Evolutionary conservation across 2,329 filamentous ascomycete genomes (phyloP), one percentile per base, ranked within the genome.

Genomic region (Escovopsis sp.): DNA sequence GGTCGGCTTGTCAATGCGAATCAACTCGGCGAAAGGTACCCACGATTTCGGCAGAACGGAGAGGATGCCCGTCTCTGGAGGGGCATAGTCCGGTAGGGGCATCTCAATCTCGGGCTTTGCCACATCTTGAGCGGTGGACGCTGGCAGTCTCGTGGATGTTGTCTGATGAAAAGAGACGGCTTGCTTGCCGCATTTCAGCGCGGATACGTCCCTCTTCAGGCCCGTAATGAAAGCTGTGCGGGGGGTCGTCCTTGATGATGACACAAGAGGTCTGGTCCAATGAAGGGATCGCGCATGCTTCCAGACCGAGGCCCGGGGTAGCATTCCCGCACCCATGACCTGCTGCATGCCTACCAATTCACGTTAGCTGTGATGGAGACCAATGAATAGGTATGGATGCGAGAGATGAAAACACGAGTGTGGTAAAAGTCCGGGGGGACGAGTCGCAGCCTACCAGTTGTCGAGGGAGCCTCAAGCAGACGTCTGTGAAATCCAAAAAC

Each of bases 11-110:
- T 90, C 78, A 33, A 92, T 63, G 33, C 86, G 79, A 48, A 81
- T 70, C 12, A 93, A 70, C 52, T 92, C 84, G 33, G 76, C 84
- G 50, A 90, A 92, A 1, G 84, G 85, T 3, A 90, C 65, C 65
- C 76, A 76, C 37, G 78, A 70, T 15, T 59, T 42, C 2, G 85
- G 85, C 2, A 92, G 62, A 35, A 64, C 56, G 3, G 83, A 79
- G 21, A 92, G 59, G 5, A 90, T 49, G 12, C 85, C 83, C 1
- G 71, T 72, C 13, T 63, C 76, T 3, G 84, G 82, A n/a, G 76
- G 68, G n/a, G 57, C 54, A 52, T 88, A 88, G n/a, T 53, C 47
- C 14, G 48, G 28, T 28, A 34, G 36, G 29, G 35, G 19, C 4
- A 18, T 28, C 27, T 21, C 12, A 18, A 32, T 34, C 27, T 37